Evolutionary conservation across 108 stramenopile species (phyloP).

Genomic region (Cylindrotheca fusiformis): DNA sequence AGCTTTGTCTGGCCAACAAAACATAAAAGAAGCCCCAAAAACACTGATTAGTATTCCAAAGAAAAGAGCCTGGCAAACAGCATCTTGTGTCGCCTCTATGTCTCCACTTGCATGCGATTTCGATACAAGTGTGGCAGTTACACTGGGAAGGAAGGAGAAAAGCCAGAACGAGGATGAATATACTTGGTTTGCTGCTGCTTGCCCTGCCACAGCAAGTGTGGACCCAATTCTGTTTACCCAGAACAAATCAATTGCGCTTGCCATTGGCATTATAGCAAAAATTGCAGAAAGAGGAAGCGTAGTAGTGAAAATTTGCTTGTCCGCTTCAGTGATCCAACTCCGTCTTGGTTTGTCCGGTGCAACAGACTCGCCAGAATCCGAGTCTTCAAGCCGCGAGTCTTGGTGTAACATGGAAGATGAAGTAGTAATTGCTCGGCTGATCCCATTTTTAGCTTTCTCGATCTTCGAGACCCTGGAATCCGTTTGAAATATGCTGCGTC

Average conservation of each 20-base stretch:
- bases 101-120: slow-evolving; percentile 66
- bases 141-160: slow-evolving; percentile 66
- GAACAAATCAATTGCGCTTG: slow-evolving; percentile 64
- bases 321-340: slow-evolving; percentile 1
- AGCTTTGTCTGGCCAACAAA: slow-evolving; percentile 43
- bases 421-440: neutral
- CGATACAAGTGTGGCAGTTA: slow-evolving; percentile 72
- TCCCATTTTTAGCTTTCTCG: neutral
- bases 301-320: slow-evolving; percentile 18
- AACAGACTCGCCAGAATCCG: too few species aligned
- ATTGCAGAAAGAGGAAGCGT: slow-evolving; percentile 67
- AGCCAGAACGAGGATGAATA: slow-evolving; percentile 73
- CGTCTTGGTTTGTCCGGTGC: slow-evolving; percentile 4
- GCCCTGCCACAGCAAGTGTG: slow-evolving; percentile 77
- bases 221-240: slow-evolving; percentile 82
- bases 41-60: slow-evolving; percentile 46
- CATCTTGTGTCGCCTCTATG: slow-evolving; percentile 53
- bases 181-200: slow-evolving; percentile 81
- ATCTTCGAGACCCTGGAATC: too few species aligned
- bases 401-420: too few species aligned
- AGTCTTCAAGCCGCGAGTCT: too few species aligned
- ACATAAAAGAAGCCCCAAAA: slow-evolving; percentile 44
- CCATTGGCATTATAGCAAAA: slow-evolving; percentile 70
- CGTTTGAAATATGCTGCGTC: too few species aligned
- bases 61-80: slow-evolving; percentile 63